Base-by-base conservation (phyloP, 2,329 filamentous ascomycete species). In the Trichoderma koningiopsis region DNA sequence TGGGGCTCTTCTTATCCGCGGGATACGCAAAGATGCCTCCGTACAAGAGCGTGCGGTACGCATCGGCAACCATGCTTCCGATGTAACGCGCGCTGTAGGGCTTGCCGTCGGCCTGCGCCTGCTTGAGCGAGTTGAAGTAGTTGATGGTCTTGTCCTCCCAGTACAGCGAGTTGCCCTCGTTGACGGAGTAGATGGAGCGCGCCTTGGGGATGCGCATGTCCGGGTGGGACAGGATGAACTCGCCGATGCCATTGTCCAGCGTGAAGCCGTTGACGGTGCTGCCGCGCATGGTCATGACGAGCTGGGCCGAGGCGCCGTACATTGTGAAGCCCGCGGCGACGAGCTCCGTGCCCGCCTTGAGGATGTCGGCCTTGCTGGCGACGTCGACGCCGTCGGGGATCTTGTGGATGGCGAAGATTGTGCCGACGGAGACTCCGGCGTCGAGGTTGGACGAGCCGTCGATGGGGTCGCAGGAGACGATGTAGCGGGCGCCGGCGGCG, bases 261-360 rank as follows among this genome's bases (percentile, higher is more conserved):
- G 96, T 99, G 86, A 99, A 99, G 76, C 96, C 96, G 82, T 98
- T 97, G 82, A 99, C 96, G 71, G 83, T 88, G 72, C 94, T 92
- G 74, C 90, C 93, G 82, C 91, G 92, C 94, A 98, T 97, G 74
- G 96, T 99, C 78, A 99, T 92, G 76, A 99, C 96, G 57, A 99
- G 87, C 84, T 98, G 95, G 4, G 96, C 90, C 3, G 94, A 97
- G 74, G 96, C 96, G 78, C 96, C 96, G 83, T 99, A 99, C 96
- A 99, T 99, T 82, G 96, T 99, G 87, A 99, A 99, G n/a, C 96
- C 96, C 27, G 93, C 91, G 43, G 96, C 95, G 24, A 98, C 88
- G 73, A 98, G 88, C 82, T 97, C 94, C 1, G 92, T 95, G 68
- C 96, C 96, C 0, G 96, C 92, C 81, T 90, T 90, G 70, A 98